phyloP scores from a whole-genome alignment of 768 basidiomycete genomes.

The Boletus patriciae region DNA sequence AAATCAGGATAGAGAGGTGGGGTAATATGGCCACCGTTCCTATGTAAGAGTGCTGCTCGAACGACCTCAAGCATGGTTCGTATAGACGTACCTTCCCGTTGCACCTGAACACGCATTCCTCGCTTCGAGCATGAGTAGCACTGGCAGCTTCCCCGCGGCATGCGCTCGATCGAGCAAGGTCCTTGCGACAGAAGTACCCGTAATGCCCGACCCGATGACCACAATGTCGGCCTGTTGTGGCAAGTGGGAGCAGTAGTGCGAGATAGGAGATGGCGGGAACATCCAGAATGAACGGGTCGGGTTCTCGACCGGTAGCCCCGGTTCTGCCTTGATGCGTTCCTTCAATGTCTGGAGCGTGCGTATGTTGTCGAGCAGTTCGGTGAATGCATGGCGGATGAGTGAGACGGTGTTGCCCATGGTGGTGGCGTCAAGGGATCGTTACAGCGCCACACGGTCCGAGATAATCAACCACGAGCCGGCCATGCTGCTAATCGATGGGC shows the following conservation, averaged over 20 bases:
- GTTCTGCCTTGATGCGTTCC: conserved; percentile 39
- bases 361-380: conserved; percentile 20
- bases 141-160: conserved; percentile 30
- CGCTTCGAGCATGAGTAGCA: conserved; percentile 78
- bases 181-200: conserved; percentile 61
- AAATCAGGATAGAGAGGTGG: conserved; percentile 64
- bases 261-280: conserved; percentile 49
- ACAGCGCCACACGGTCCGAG: too few species aligned
- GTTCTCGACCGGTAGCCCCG: conserved; percentile 58
- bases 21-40: conserved; percentile 72
- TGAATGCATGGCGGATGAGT: conserved; percentile 17
- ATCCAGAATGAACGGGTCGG: conserved; percentile 67
- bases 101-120: conserved; percentile 74
- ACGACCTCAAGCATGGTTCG: not conserved
- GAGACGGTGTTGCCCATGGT: conserved; percentile 33
- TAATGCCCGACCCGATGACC: conserved; percentile 77
- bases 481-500: conserved; percentile 6
- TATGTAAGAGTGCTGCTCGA: conserved; percentile 18
- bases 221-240: conserved; percentile 58
- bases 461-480: too few species aligned
- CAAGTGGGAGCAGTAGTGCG: conserved; percentile 34
- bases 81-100: conserved; percentile 60
- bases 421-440: not conserved
- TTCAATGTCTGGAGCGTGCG: conserved; percentile 28
- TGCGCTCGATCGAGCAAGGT: conserved; percentile 44